phyloP scores from a whole-genome alignment of 345 rosid species.

The Eucalyptus erythrocorys region DNA sequence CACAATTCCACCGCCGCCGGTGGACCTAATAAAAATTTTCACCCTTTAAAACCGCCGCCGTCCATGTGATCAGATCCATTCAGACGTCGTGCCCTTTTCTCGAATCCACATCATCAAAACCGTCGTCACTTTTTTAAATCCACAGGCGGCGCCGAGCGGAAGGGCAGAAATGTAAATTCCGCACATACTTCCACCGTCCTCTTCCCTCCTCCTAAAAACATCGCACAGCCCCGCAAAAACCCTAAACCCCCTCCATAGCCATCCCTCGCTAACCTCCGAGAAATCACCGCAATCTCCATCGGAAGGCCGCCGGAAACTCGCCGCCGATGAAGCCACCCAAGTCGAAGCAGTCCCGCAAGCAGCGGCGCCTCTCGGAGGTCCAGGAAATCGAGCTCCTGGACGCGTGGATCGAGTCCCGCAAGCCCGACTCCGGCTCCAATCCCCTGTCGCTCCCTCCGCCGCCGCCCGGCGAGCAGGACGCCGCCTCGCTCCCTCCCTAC shows the following conservation, averaged over 20 bases:
- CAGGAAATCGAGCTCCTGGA: constrained; percentile 46
- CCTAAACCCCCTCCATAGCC: not conserved
- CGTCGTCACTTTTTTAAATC: not conserved
- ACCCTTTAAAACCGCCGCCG: not conserved
- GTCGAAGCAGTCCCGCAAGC: constrained; percentile 20
- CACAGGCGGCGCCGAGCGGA: not conserved
- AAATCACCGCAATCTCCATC: not conserved
- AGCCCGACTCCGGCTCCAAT: constrained; percentile 79
- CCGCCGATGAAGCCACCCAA: constrained; percentile 25
- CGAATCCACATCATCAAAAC: too few relatives aligned
- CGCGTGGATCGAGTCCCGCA: constrained; percentile 72
- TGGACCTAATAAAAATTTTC: not conserved
- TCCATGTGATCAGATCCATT: not conserved
- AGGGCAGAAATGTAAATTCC: not conserved
- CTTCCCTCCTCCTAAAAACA: not conserved
- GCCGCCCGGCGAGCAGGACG: constrained; percentile 28
- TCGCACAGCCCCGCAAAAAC: not conserved
- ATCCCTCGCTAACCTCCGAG: not conserved
- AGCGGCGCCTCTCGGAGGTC: constrained; percentile 23
- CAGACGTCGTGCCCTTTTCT: not conserved
- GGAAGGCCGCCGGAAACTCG: not conserved
- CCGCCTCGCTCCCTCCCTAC: constrained; percentile 42
- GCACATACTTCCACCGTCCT: rapidly evolving
- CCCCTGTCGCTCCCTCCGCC: constrained; percentile 48
- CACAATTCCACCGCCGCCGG: not conserved